phyloP scores from a whole-genome alignment of 768 basidiomycete species.

The Lanmaoa rubissima region DNA sequence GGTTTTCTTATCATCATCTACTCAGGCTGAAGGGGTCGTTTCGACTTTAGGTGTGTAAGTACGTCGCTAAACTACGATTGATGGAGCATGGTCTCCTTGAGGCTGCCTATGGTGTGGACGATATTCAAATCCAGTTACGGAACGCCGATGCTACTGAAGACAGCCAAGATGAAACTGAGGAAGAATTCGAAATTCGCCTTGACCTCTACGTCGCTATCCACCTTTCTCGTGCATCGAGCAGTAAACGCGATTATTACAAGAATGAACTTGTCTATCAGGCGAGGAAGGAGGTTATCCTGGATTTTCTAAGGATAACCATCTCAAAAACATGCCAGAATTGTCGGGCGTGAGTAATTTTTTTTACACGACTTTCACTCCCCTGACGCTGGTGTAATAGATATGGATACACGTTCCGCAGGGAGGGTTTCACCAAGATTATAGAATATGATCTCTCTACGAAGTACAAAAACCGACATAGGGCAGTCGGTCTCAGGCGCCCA shows the following conservation, averaged over 20 bases:
- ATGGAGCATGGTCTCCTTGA: slow-evolving; percentile 87
- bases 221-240: slow-evolving; percentile 42
- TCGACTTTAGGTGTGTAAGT: slow-evolving; percentile 66
- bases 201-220: slow-evolving; percentile 64
- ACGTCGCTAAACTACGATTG: slow-evolving; percentile 80
- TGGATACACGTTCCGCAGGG: slow-evolving; percentile 89
- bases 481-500: slow-evolving; percentile 60
- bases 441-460: slow-evolving; percentile 86
- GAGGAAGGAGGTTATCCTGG: slow-evolving; percentile 76
- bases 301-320: slow-evolving; percentile 71
- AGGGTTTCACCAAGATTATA: slow-evolving; percentile 90
- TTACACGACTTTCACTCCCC: not conserved
- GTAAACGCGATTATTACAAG: slow-evolving; percentile 83
- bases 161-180: slow-evolving; percentile 53
- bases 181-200: slow-evolving; percentile 60
- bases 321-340: slow-evolving; percentile 83
- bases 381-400: slow-evolving; percentile 42
- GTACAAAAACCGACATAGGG: slow-evolving; percentile 61
- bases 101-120: slow-evolving; percentile 75
- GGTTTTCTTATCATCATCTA: slow-evolving; percentile 11
- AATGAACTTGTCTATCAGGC: slow-evolving; percentile 84
- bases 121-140: slow-evolving; percentile 47
- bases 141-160: slow-evolving; percentile 37
- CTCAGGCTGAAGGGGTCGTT: slow-evolving; percentile 9
- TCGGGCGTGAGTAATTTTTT: slow-evolving; percentile 61